Evolutionary conservation across 2,329 filamentous ascomycete genomes (phyloP).

Genomic region (Aspergillaceae sp.): DNA sequence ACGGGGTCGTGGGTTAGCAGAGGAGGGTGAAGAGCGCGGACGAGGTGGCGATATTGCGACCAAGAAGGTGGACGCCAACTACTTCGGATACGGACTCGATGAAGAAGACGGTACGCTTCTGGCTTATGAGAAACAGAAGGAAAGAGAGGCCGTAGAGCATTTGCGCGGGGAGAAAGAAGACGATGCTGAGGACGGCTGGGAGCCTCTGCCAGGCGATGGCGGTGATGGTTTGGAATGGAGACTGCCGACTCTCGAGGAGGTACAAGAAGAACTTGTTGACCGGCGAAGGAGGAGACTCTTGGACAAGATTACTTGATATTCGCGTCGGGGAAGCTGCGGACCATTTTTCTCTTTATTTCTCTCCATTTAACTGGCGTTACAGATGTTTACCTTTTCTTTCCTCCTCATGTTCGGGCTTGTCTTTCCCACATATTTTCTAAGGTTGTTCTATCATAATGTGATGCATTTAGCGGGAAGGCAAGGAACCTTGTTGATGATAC

Average conservation of each 20-base stretch:
- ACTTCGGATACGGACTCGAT: slow-evolving; percentile 89
- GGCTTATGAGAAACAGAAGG: slow-evolving; percentile 72
- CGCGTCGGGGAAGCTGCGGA: slow-evolving; percentile 1
- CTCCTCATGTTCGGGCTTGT: slow-evolving; percentile 8
- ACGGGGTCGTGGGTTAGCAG: slow-evolving; percentile 53
- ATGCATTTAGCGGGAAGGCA: slow-evolving; percentile 8
- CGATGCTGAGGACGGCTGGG: slow-evolving; percentile 62
- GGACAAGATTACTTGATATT: slow-evolving; percentile 58
- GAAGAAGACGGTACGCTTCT: slow-evolving; percentile 80
- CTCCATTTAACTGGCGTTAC: slow-evolving; percentile 4
- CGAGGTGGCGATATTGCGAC: slow-evolving; percentile 36
- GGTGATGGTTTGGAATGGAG: slow-evolving; percentile 78
- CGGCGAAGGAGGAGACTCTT: slow-evolving; percentile 72
- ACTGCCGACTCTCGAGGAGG: slow-evolving; percentile 77
- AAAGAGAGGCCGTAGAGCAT: slow-evolving; percentile 67
- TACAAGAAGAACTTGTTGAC: slow-evolving; percentile 89
- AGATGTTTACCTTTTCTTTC: slow-evolving; percentile 3
- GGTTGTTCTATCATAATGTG: slow-evolving; percentile 7
- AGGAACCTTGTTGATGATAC: slow-evolving; percentile 11
- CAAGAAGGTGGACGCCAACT: slow-evolving; percentile 78
- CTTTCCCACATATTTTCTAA: slow-evolving; percentile 8
- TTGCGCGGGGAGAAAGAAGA: slow-evolving; percentile 53
- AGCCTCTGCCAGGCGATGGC: slow-evolving; percentile 74
- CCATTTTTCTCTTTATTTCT: slow-evolving; percentile 8
- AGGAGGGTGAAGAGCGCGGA: slow-evolving; percentile 53